Conservation (phyloP, 768 basidiomycete genomes). For the Mycena capillaripes region DNA sequence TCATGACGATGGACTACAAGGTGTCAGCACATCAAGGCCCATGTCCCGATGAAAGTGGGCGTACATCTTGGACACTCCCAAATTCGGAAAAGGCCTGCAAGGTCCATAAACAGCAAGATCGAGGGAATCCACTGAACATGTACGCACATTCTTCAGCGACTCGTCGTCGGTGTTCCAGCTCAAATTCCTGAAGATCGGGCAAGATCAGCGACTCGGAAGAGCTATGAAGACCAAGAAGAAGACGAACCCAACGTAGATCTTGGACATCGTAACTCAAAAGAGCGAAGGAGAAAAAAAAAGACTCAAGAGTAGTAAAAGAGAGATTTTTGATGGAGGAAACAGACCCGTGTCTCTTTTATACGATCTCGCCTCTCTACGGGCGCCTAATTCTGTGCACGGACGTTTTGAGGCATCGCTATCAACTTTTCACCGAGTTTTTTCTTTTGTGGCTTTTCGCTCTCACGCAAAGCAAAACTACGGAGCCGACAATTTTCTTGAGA, state of each 20-base stretch:
- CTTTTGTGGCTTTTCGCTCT: no score
- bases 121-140: background rate
- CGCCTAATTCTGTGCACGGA: no score
- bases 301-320: conserved; percentile 23
- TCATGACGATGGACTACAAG: conserved; percentile 28
- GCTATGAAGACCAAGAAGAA: conserved; percentile 8
- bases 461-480: no score
- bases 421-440: no score
- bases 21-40: background rate
- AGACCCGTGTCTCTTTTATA: conserved; percentile 15
- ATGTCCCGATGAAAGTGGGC: background rate
- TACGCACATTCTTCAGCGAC: conserved; percentile 9
- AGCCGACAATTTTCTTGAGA: background rate
- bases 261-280: conserved; percentile 28
- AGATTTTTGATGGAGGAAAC: conserved; percentile 11
- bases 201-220: conserved; percentile 39
- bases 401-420: no score
- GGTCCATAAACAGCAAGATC: background rate
- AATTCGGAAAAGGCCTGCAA: conserved; percentile 24
- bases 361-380: conserved; percentile 4
- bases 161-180: conserved; percentile 34
- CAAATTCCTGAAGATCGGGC: conserved; percentile 39
- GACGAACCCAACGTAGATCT: conserved; percentile 32
- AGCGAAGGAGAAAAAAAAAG: conserved; percentile 24
- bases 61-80: conserved; percentile 23